Evolutionary conservation across 139 green algal species (phyloP).

Genomic region (Chlamydomonas sp.): DNA sequence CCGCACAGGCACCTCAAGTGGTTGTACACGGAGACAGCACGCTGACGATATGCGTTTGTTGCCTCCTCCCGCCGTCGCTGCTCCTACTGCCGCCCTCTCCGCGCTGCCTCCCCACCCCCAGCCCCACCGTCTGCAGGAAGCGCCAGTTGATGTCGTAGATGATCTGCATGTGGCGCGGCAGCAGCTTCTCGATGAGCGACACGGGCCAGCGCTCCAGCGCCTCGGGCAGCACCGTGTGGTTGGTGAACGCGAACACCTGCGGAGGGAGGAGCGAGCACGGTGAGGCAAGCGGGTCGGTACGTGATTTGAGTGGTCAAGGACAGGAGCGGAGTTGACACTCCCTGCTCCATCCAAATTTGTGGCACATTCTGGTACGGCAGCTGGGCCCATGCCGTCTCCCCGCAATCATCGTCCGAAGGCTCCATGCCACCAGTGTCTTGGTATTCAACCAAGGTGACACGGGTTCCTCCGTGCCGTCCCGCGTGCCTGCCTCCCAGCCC

Average conservation of each 20-base stretch:
- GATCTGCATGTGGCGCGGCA: conserved; percentile 99
- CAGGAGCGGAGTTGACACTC: too few species aligned
- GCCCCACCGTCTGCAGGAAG: conserved; percentile 86
- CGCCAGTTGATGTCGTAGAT: conserved; percentile 99
- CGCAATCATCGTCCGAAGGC: too few species aligned
- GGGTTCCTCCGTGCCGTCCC: too few species aligned
- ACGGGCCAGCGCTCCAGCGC: conserved; percentile 97
- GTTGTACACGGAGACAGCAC: too few species aligned
- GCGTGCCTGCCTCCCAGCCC: too few species aligned
- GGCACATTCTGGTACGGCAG: too few species aligned
- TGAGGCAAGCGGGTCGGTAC: neutral
- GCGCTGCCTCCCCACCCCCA: neutral
- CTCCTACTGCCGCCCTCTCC: neutral
- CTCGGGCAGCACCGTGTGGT: conserved; percentile 99
- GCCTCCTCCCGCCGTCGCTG: neutral
- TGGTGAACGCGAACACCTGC: conserved; percentile 97
- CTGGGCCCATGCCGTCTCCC: too few species aligned
- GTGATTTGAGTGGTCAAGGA: too few species aligned
- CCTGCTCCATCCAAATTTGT: too few species aligned
- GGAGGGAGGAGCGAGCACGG: neutral
- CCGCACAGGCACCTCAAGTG: too few species aligned
- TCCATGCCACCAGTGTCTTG: too few species aligned
- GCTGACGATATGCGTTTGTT: neutral
- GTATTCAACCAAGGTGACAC: too few species aligned
- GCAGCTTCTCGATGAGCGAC: conserved; percentile 93